phyloP scores from a whole-genome alignment of 2,329 filamentous ascomycete genomes.

The Coniochaeta sp. region DNA sequence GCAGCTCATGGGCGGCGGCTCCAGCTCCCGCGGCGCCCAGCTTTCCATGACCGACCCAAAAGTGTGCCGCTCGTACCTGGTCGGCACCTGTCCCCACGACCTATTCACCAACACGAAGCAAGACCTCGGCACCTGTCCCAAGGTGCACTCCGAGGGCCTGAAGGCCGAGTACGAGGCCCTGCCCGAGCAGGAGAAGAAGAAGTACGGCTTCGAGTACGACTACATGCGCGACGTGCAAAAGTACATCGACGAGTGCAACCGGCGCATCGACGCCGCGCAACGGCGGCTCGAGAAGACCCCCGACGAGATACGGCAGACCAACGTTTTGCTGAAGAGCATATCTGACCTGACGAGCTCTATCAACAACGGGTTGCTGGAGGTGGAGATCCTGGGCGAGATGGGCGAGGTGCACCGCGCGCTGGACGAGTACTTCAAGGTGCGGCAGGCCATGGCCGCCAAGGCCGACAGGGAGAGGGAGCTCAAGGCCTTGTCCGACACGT shows the following conservation, averaged over 20 bases:
- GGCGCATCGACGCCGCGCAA: constrained; percentile 85
- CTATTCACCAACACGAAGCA: constrained; percentile 99
- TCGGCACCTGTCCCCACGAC: constrained; percentile 92
- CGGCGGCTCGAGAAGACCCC: constrained; percentile 91
- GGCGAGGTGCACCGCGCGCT: constrained; percentile 74
- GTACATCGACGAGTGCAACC: constrained; percentile 95
- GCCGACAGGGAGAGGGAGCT: constrained; percentile 80
- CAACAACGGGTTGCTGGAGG: constrained; percentile 74
- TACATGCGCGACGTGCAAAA: constrained; percentile 94
- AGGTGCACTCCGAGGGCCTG: constrained; percentile 79
- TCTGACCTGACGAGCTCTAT: constrained; percentile 72
- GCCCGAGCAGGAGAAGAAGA: constrained; percentile 61
- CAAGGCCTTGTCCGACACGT: constrained; percentile 84
- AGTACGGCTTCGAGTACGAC: constrained; percentile 90
- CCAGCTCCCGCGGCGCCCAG: constrained; percentile 67
- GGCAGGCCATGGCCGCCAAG: constrained; percentile 72
- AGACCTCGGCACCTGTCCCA: constrained; percentile 83
- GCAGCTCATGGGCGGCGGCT: constrained; percentile 81
- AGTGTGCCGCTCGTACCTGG: constrained; percentile 90
- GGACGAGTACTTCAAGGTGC: constrained; percentile 81
- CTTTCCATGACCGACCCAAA: constrained; percentile 86
- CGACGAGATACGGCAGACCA: constrained; percentile 94
- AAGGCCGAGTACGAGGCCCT: constrained; percentile 83
- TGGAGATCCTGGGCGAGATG: constrained; percentile 76
- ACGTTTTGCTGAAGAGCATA: constrained; percentile 79